phyloP scores from a whole-genome alignment of 345 rosid species.

The Populus euphratica region DNA sequence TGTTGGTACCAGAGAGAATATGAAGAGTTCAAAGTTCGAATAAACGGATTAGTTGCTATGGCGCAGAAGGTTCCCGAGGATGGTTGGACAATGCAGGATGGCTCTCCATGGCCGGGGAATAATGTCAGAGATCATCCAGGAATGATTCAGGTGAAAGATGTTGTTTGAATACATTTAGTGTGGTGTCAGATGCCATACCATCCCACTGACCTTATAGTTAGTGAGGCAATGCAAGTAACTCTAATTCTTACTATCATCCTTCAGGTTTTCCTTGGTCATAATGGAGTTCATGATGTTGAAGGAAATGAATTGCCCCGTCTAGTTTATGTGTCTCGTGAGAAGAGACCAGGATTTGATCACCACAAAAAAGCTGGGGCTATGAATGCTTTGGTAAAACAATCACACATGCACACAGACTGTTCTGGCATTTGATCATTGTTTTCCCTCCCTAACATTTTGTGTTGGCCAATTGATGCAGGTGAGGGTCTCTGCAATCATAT shows the following conservation, averaged over 20 bases:
- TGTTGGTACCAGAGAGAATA: conserved; percentile 62
- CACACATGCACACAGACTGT: neutral
- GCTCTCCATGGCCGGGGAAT: conserved; percentile 93
- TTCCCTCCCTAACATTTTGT: neutral
- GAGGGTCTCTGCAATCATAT: conserved; percentile 14
- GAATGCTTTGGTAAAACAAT: conserved; percentile 65
- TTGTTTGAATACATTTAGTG: conserved; percentile 3
- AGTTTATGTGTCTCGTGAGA: conserved; percentile 87
- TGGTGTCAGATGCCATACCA: neutral
- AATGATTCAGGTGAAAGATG: conserved; percentile 73
- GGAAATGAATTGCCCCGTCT: conserved; percentile 73
- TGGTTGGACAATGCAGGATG: conserved; percentile 97
- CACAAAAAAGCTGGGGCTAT: conserved; percentile 96
- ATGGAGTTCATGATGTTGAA: conserved; percentile 65
- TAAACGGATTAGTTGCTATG: conserved; percentile 69
- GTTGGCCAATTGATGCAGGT: conserved; percentile 4
- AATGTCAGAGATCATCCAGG: conserved; percentile 90
- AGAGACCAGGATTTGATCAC: conserved; percentile 91
- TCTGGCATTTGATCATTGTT: conserved; percentile 1
- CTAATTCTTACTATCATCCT: conserved; percentile 4
- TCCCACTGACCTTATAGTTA: neutral
- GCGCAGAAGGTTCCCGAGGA: conserved; percentile 95
- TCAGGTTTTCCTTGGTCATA: conserved; percentile 82
- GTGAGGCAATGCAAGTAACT: neutral
- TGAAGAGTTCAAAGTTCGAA: conserved; percentile 77